Percentiles rank a stretch among this genome's conserved stretches.
Evolutionary conservation across 306 rosid genomes (phyloP).

Genomic region (Hippophae gyantsensis): DNA sequence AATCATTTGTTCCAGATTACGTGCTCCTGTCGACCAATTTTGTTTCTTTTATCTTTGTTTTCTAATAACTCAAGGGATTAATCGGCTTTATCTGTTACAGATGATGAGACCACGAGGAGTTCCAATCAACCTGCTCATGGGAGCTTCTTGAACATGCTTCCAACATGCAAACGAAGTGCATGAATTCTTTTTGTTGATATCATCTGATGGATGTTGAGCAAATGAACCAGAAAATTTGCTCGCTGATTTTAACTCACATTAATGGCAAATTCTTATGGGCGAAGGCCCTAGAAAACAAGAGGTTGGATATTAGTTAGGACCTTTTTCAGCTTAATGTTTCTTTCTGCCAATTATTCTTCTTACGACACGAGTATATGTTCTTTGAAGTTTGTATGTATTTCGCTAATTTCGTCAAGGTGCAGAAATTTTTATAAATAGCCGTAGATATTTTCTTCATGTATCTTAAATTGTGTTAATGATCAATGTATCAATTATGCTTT

Average conservation of each 20-base stretch:
- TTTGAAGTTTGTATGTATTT: constrained; percentile 38
- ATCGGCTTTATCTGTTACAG: constrained; percentile 28
- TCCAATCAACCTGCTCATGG: constrained; percentile 60
- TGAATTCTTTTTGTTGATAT: constrained; percentile 22
- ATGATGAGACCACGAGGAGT: constrained; percentile 50
- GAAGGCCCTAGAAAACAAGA: constrained; percentile 33
- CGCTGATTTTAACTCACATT: constrained; percentile 31
- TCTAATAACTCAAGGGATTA: background rate
- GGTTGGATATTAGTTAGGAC: constrained; percentile 29
- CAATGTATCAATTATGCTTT: constrained; percentile 23
- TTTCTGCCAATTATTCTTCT: constrained; percentile 29
- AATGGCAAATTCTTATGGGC: constrained; percentile 29
- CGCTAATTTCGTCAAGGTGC: constrained; percentile 25
- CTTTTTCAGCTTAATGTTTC: constrained; percentile 34
- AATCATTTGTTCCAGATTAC: background rate
- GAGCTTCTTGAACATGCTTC: constrained; percentile 70
- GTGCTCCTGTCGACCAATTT: too few species aligned
- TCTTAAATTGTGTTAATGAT: constrained; percentile 31
- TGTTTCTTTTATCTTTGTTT: too few species aligned
- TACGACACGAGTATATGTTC: constrained; percentile 35
- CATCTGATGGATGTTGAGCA: constrained; percentile 22
- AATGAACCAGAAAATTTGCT: constrained; percentile 18
- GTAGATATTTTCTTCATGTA: constrained; percentile 36
- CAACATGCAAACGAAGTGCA: constrained; percentile 44
- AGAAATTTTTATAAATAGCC: constrained; percentile 17